A percentile compares a stretch with the other conserved stretches of the same genome.
phyloP scores from a whole-genome alignment of 1,139 yeast genomes.

The Keqinozyma sinolaborantium region DNA sequence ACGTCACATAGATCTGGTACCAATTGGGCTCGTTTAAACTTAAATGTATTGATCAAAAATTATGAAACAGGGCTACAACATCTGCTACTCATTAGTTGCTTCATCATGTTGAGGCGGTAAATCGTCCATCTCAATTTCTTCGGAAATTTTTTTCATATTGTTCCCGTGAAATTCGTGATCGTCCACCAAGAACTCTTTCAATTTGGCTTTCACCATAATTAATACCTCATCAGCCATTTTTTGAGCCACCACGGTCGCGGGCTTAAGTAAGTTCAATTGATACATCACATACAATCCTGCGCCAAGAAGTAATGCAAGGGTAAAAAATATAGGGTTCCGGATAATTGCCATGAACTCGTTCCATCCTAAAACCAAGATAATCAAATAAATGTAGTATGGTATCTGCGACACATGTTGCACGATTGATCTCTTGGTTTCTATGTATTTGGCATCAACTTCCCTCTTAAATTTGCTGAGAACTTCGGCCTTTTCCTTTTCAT shows the following conservation, averaged over 20 bases:
- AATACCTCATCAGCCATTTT: conserved; percentile 58
- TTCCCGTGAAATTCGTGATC: conserved; percentile 24
- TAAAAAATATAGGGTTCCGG: conserved; percentile 75
- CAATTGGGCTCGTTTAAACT: no score
- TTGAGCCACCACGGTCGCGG: conserved; percentile 59
- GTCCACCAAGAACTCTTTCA: conserved; percentile 47
- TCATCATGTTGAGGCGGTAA: neutral
- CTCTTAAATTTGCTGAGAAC: conserved; percentile 63
- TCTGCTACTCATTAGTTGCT: no score
- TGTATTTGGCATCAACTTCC: conserved; percentile 74
- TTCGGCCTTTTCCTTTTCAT: conserved; percentile 53
- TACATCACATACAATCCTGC: conserved; percentile 70
- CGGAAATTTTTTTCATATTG: conserved; percentile 19
- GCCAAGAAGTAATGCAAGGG: conserved; percentile 51
- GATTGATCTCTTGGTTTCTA: conserved; percentile 81
- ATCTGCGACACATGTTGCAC: conserved; percentile 70
- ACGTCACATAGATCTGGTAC: no score
- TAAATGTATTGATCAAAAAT: no score
- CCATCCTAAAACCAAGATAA: conserved; percentile 85
- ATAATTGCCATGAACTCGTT: conserved; percentile 89
- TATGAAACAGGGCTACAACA: no score
- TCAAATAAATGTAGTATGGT: conserved; percentile 75
- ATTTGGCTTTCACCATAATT: conserved; percentile 53
- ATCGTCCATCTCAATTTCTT: conserved; percentile 9
- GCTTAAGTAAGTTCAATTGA: conserved; percentile 70